Evolutionary conservation across 345 rosid species (phyloP).

Genomic region (Streptanthus diversifolius): DNA sequence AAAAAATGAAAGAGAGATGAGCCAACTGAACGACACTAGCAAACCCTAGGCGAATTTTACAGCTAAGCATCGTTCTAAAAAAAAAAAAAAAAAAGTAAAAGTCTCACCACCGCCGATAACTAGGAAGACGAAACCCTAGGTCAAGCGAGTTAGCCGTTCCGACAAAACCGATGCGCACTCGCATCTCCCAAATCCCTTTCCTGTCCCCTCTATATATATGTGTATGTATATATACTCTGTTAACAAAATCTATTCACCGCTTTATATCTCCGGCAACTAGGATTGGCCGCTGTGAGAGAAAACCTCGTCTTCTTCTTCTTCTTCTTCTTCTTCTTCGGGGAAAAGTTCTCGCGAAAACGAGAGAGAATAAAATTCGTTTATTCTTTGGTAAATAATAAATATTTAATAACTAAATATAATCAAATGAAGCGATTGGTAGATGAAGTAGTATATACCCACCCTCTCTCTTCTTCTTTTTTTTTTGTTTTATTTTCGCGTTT

Average conservation of each 20-base stretch:
- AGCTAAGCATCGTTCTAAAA: not conserved
- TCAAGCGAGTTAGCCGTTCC: constrained; percentile 24
- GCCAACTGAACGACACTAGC: not conserved
- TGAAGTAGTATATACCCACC: not conserved
- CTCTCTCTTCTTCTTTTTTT: not conserved
- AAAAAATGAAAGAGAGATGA: not conserved
- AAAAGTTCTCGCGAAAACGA: constrained; percentile 19
- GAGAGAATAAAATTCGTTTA: constrained; percentile 29
- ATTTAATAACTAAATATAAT: not conserved
- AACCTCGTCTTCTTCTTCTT: constrained; percentile 22
- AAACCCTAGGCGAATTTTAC: constrained; percentile 21
- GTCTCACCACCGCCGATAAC: constrained; percentile 6
- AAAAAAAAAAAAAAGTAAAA: not conserved
- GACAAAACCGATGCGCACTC: constrained; percentile 15
- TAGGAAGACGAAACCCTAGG: constrained; percentile 34
- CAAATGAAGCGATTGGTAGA: constrained; percentile 8
- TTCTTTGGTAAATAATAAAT: not conserved
- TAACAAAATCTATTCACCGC: not conserved
- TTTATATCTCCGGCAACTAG: constrained; percentile 14
- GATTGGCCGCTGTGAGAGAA: constrained; percentile 19
- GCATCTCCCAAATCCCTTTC: constrained; percentile 5
- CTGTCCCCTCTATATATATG: not conserved
- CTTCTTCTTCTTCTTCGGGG: constrained; percentile 11
- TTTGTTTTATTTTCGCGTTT: not conserved
- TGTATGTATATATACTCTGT: not conserved